Conservation (phyloP, 805 yeast species). For the Candida tibetensis region DNA sequence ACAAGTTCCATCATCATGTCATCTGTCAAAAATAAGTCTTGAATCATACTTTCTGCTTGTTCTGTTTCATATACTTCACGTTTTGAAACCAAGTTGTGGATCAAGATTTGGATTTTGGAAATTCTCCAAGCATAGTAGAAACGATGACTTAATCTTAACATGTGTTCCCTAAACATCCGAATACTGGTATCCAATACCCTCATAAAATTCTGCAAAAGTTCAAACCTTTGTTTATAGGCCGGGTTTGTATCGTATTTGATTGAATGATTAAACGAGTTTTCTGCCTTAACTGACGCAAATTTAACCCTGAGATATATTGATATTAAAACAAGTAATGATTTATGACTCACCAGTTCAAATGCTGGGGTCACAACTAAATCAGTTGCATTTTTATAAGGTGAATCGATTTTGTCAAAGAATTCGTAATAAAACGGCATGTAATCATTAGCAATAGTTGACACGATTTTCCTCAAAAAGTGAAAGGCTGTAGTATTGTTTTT, state of each 20-base stretch:
- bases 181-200: conserved; percentile 1
- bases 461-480: conserved; percentile 35
- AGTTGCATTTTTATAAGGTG: conserved; percentile 12
- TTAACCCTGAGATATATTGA: conserved; percentile 9
- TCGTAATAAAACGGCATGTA: conserved; percentile 15
- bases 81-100: conserved; percentile 34
- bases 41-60: conserved; percentile 1
- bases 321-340: conserved; percentile 12
- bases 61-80: conserved; percentile 22
- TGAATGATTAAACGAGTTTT: conserved; percentile 16
- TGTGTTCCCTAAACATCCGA: conserved; percentile 6
- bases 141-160: conserved; percentile 46
- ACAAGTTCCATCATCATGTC: conserved; percentile 21
- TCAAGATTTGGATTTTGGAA: conserved; percentile 51
- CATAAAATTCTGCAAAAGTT: conserved; percentile 3
- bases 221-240: conserved; percentile 15
- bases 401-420: conserved; percentile 10
- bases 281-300: conserved; percentile 4
- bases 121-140: conserved; percentile 71
- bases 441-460: conserved; percentile 18
- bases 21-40: conserved; percentile 11
- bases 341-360: conserved; percentile 18
- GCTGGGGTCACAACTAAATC: conserved; percentile 20
- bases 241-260: conserved; percentile 13
- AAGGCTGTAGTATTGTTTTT: conserved; percentile 34